A percentile compares a stretch with the other conserved stretches of the same genome.
phyloP scores from a whole-genome alignment of 345 rosid species.

The Salix viminalis region DNA sequence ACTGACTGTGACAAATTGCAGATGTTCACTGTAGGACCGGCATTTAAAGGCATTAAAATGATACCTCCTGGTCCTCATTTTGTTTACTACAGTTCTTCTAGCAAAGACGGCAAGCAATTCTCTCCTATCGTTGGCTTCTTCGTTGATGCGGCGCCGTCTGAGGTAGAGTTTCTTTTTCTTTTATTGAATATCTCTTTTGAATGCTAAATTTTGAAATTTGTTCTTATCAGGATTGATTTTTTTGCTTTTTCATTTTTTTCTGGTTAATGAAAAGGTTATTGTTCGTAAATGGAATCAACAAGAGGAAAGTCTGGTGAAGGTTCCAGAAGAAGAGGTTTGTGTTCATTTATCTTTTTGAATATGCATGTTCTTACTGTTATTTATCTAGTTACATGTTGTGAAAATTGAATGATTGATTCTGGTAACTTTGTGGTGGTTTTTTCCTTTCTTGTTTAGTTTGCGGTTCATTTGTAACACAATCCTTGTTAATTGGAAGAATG shows the following conservation, averaged over 20 bases:
- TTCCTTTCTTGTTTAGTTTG: too few relatives aligned
- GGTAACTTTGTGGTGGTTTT: too few relatives aligned
- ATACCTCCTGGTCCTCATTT: constrained; percentile 93
- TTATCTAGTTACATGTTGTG: neutral
- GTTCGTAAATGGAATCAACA: constrained; percentile 71
- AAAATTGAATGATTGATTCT: neutral
- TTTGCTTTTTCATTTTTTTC: constrained; percentile 1
- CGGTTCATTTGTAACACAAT: too few relatives aligned
- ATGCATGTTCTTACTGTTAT: neutral
- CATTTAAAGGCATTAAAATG: constrained; percentile 90
- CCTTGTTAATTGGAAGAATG: too few relatives aligned
- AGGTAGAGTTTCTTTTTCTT: constrained; percentile 28
- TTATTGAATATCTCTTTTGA: neutral
- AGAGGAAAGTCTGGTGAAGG: constrained; percentile 58
- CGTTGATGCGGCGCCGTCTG: constrained; percentile 50
- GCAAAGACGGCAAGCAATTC: constrained; percentile 82
- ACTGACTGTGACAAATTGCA: constrained; percentile 20
- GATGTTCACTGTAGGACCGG: constrained; percentile 68
- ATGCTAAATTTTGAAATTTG: neutral
- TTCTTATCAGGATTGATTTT: neutral
- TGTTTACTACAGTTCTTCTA: constrained; percentile 69
- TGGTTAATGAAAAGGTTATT: constrained; percentile 49
- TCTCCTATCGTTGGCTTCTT: constrained; percentile 80
- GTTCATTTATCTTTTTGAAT: neutral
- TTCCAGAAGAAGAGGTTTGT: constrained; percentile 81